These are phyloP conservation scores for Metschnikowia similis DNA, from an alignment of 805 yeast genomes.

Conservation along the genomic window DNA sequence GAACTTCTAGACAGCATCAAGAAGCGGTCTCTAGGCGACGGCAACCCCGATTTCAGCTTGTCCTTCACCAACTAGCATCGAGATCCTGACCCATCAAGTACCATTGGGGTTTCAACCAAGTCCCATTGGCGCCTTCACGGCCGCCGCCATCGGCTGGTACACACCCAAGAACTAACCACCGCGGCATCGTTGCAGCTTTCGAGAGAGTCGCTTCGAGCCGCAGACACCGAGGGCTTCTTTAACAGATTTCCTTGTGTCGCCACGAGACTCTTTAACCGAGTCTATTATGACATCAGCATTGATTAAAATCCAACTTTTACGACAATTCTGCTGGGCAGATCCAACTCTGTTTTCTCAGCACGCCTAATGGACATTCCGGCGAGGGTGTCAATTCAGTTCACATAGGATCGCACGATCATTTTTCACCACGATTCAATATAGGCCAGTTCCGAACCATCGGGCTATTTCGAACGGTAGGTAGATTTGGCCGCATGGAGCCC, in stretches of 20 bases:
- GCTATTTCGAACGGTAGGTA: no score
- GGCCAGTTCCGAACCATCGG: neutral
- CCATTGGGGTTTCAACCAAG: neutral
- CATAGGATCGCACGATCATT: slow-evolving; percentile 1
- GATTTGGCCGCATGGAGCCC: no score
- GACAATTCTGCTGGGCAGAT: slow-evolving; percentile 18
- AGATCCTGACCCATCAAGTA: neutral
- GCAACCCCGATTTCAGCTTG: neutral
- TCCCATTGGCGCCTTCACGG: no score
- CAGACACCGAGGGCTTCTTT: neutral
- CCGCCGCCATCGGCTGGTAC: no score
- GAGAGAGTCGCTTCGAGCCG: neutral
- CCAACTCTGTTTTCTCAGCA: slow-evolving; percentile 21
- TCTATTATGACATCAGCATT: slow-evolving; percentile 14
- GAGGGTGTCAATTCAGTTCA: slow-evolving; percentile 15
- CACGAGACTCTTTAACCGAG: slow-evolving; percentile 4
- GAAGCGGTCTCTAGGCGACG: slow-evolving; percentile 20
- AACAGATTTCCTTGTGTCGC: neutral
- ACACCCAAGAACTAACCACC: no score
- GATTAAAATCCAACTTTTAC: slow-evolving; percentile 37
- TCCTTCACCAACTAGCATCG: neutral
- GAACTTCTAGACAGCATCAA: slow-evolving; percentile 27
- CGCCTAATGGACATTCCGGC: slow-evolving; percentile 16
- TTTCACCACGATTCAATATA: slow-evolving; percentile 3
- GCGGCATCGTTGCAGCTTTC: no score